phyloP scores from a whole-genome alignment of 202 grass and related monocot genomes.

The Schoenoplectus triqueter region DNA sequence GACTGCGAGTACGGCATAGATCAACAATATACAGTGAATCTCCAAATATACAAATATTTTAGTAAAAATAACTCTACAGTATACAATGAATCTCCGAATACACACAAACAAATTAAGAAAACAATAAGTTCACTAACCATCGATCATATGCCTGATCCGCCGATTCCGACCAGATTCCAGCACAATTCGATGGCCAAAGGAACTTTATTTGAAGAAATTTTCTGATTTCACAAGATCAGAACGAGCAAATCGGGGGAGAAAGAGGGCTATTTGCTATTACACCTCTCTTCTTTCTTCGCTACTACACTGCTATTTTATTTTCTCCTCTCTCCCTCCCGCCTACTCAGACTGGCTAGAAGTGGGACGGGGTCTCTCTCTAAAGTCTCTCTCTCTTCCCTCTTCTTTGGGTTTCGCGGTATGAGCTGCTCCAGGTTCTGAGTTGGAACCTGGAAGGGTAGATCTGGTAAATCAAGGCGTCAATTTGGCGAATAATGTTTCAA shows the following conservation, averaged over 20 bases:
- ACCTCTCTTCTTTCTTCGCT: too few relatives aligned
- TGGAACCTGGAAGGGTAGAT: conserved; percentile 25
- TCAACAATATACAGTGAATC: background rate
- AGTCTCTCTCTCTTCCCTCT: conserved; percentile 34
- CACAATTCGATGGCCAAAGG: background rate
- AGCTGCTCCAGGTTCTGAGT: conserved; percentile 7
- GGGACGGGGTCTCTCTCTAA: background rate
- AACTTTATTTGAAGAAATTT: background rate
- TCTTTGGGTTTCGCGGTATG: conserved; percentile 37
- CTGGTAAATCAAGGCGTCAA: conserved; percentile 17
- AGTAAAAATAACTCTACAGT: background rate
- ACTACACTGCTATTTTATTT: background rate
- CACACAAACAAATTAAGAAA: conserved; percentile 22
- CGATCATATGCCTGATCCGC: conserved; percentile 35
- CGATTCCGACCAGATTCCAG: conserved; percentile 31
- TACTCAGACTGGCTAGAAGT: background rate
- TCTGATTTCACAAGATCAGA: conserved; percentile 34
- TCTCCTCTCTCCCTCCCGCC: background rate
- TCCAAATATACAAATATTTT: too few relatives aligned
- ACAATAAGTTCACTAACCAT: conserved; percentile 39
- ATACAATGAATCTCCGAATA: conserved; percentile 18
- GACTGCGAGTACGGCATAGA: background rate
- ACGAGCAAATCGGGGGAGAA: background rate
- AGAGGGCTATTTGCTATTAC: background rate
- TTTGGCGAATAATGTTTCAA: conserved; percentile 26